Evolutionary conservation across 805 yeast species (phyloP), one percentile per base, ranked within the genome.

Genomic region (Isabelozyma gotoi): DNA sequence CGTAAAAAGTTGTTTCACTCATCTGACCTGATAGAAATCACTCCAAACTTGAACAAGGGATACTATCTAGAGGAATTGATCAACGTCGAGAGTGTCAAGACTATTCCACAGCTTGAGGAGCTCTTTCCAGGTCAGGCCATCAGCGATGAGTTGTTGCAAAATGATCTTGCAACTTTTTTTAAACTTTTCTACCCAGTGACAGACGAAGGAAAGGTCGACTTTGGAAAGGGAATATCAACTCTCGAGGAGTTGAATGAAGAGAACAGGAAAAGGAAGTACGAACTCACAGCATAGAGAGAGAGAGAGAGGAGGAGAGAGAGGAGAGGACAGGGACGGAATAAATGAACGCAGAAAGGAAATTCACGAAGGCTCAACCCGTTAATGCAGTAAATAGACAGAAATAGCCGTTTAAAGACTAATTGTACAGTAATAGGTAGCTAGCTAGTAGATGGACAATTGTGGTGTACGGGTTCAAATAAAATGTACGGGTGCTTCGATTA

Each of bases 131-230:
- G 35, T 8, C 27, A 29, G 5, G 36, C 38, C 16, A 27, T 51
- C 31, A 52, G 47, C 36, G 46, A 40, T 4, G 36, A 21, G 12
- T 27, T 44, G 2, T 38, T 41, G 17, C 37, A 36, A 18, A 42
- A 49, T 6, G 62, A 56, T 37, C 44, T 66, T 5, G 48, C 47
- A 1, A 49, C 47, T 15, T 63, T 67, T 43, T 46, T 45, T 36
- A 41, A 39, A 10, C 45, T 63, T 20, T 66, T 68, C 39, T 63
- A 62, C 42, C 57, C 57, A 38, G 48, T 66, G 2, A 44, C 41
- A 12, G 56, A 51, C n/a, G 46, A 47, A 24, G 60, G 62, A 8
- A 41, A 42, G 16, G 57, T 66, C 1, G 56, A 55, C 27, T 65
- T 57, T 40, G 38, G 46, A 0, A 56, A 54, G 40, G 39, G 33